A percentile compares a stretch with the other conserved stretches of the same genome.
Evolutionary conservation across 371 early-diverging fungal species (phyloP).

Genomic region (Zychaea mexicana): DNA sequence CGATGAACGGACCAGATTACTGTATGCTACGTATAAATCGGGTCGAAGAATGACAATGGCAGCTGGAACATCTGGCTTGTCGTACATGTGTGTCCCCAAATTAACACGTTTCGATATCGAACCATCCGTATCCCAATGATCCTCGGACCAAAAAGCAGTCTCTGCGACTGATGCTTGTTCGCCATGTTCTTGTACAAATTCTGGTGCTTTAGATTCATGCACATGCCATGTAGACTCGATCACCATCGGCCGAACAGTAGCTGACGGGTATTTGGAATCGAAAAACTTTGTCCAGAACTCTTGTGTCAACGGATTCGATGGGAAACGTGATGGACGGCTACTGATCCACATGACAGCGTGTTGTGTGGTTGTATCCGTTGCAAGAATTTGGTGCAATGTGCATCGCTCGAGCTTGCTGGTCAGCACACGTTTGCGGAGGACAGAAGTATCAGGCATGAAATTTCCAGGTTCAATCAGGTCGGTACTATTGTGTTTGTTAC

Average conservation of each 20-base stretch:
- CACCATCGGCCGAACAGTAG: slow-evolving; percentile 6
- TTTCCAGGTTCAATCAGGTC: slow-evolving; percentile 6
- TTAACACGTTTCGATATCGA: slow-evolving; percentile 17
- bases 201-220: neutral
- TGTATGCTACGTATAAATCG: slow-evolving; percentile 22
- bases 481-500: neutral
- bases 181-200: neutral
- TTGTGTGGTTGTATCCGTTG: neutral
- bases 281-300: neutral
- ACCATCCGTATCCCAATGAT: slow-evolving; percentile 1
- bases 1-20: slow-evolving; percentile 4
- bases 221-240: slow-evolving; percentile 18
- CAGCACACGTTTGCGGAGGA: slow-evolving; percentile 3
- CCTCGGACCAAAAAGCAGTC: slow-evolving; percentile 19
- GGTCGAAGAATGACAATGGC: slow-evolving; percentile 23
- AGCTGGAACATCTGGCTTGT: slow-evolving; percentile 10
- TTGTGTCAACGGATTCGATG: slow-evolving; percentile 4
- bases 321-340: neutral
- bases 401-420: slow-evolving; percentile 4
- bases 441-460: slow-evolving; percentile 11
- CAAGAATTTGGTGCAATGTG: slow-evolving; percentile 15
- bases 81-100: neutral
- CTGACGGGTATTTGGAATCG: neutral
- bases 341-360: slow-evolving; percentile 6
- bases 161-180: neutral